Evolutionary conservation across 2,329 filamentous ascomycete genomes (phyloP), one percentile per base, ranked within the genome.

Genomic region (Nothopassalora personata): DNA sequence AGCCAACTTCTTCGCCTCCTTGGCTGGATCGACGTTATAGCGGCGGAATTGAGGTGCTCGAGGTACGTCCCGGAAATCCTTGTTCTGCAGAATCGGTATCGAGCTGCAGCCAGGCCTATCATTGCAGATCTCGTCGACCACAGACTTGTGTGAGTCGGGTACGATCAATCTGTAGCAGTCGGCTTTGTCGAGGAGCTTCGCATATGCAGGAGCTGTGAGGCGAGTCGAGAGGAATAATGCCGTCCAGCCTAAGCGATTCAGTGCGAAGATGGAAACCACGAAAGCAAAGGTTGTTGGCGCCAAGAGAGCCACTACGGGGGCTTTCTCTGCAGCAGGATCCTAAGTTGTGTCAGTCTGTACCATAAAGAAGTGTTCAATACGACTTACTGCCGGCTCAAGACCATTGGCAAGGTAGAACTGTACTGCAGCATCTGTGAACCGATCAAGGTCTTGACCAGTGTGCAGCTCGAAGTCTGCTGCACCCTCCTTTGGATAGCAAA

Each of bases 211-310:
- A 2, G 76, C 74, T 1, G 81, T 76, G 2, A 85, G 74, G 6
- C 83, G 72, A 1, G 80, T 82, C 0, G 82, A 84, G 1, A 85
- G 73, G 34, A 84, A 76, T 1, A 85, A 70, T 2, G 78, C 74
- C 0, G 81, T 79, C 71, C 82, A 81, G 8, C 83, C 83, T 11
- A 86, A 71, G 60, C 81, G 79, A 30, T 76, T 78, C 51, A 86
- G 66, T 0, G 81, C 83, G 48, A 85, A 75, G 46, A 81, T 72
- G 4, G 81, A 79, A 36, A 84, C 72, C 39, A 84, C 74, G 60
- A 83, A 83, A 56, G 83, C 79, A 9, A 86, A 72, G 61, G 80
- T 79, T 0, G 82, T 83, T 0, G 76, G 74, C 0, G 80, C 81
- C 2, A 85, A 71, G 10, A 85, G 66, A 0, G 77, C 80, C 27